Base-by-base conservation (phyloP, 148 eudicot species). In the Silene conica region DNA sequence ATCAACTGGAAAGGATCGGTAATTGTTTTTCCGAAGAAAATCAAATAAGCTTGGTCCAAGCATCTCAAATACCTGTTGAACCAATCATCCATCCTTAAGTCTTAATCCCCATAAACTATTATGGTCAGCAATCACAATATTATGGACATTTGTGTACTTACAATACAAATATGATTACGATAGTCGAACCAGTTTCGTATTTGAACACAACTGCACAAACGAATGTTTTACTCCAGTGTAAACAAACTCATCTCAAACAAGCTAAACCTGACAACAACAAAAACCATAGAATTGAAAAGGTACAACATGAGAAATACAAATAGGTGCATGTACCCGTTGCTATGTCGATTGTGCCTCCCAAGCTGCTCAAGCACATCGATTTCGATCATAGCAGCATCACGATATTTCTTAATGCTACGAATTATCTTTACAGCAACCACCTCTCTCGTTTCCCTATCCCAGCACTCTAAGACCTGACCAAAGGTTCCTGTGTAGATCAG, bases 161-260 rank as follows among this genome's bases (percentile, higher is more conserved):
- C 97, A 78, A 92, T 95, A 90, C 98, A 95, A 74, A 95, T 90
- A 92, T 95, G 98, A 82, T 95, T 95, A 90, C 97, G 97, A 95
- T 95, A 95, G 91, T 95, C 98, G 90, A 95, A 95, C 98, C 98
- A 95, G 92, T 89, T 95, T 90, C 93, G 87, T 86, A 95, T 86
- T 92, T 95, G 98, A 74, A 95, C 98, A 84, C 98, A 95, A 86
- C 98, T 95, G 98, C 96, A 92, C 85, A 81, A 87, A 84, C 81
- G 70, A 87, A 89, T 78, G 79, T 68, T 72, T 75, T 83, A 81
- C 89, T 80, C 89, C 84, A 84, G 71, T 56, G 59, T 74, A 73
- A 77, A 73, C 76, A 71, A 26, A 68, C 58, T 68, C 71, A 66
- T 63, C 31, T 62, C 72, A 81, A 60, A 73, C 70, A 66, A 63